Base-by-base conservation (phyloP, 1,139 yeast species). In the Yamadazyma trypodendri region DNA sequence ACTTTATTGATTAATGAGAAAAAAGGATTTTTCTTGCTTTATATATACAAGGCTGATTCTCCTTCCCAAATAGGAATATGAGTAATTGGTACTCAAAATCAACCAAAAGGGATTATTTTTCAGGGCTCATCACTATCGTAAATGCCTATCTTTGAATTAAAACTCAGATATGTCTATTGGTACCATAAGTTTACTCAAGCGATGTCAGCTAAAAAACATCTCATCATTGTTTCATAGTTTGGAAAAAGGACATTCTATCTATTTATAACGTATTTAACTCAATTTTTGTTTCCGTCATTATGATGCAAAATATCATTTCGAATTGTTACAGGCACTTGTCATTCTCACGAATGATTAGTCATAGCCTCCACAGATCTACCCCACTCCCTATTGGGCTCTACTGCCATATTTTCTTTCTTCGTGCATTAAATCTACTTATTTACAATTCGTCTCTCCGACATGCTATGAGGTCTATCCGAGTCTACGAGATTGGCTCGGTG, bases 401-500 rank as follows among this genome's bases (percentile, higher is more conserved):
- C n/a, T n/a, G n/a, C n/a, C n/a, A n/a, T n/a, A 10, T 13, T 17
- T 14, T 32, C 17, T 23, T 8, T 17, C 30, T 32, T 5, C 23
- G 20, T 34, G 21, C 30, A 28, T 31, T 18, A 18, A 5, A 18
- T 18, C 21, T 18, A 18, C 23, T 27, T 27, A 27, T 32, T 32
- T 32, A 32, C 34, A 32, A 31, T 21, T 12, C 8, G 21, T 18
- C 21, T 18, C 21, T n/a, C n/a, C n/a, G n/a, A n/a, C 21, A 18
- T 18, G 21, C 21, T 18, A 18, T 18, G 7, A 8, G 7, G 8
- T 18, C 21, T n/a, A n/a, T 8, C 21, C 23, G 10, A 13, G 13
- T 4, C 24, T 29, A 29, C 14, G 40, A 31, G 14, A 40, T 31
- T 11, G 41, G 36, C 29, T 43, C 44, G 12, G 36, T 31, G 3